phyloP scores from a whole-genome alignment of 176 grass and related monocot species.

The Luzula sylvatica region DNA sequence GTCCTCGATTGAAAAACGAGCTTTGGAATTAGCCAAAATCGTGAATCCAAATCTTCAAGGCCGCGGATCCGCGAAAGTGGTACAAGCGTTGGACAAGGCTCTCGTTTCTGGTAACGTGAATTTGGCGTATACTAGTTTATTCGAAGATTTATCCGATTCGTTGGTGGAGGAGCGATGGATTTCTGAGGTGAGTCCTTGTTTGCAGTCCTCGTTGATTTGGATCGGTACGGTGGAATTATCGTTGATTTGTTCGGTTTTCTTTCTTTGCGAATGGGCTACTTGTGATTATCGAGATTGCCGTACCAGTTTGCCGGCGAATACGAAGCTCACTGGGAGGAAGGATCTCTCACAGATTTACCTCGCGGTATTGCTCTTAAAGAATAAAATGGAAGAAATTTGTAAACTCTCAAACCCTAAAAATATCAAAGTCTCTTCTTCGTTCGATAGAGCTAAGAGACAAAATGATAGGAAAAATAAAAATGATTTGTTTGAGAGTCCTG shows the following conservation, averaged over 20 bases:
- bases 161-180: slow-evolving; percentile 92
- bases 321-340: slow-evolving; percentile 80
- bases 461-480: slow-evolving; percentile 51
- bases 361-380: slow-evolving; percentile 82
- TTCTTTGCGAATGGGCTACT: slow-evolving; percentile 98
- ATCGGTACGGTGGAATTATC: slow-evolving; percentile 73
- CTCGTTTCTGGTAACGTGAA: slow-evolving; percentile 54
- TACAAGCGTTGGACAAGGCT: slow-evolving; percentile 84
- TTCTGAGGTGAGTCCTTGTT: slow-evolving; percentile 85
- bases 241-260: slow-evolving; percentile 93
- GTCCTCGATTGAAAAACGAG: slow-evolving; percentile 67
- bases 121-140: slow-evolving; percentile 65
- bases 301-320: slow-evolving; percentile 34
- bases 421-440: slow-evolving; percentile 36
- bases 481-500: slow-evolving; percentile 78
- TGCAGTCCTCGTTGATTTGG: slow-evolving; percentile 95
- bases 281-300: slow-evolving; percentile 95
- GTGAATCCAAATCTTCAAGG: slow-evolving; percentile 80
- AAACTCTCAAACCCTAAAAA: slow-evolving; percentile 44
- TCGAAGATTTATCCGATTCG: slow-evolving; percentile 89
- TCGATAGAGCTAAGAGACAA: slow-evolving; percentile 35
- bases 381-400: slow-evolving; percentile 79
- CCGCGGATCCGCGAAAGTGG: slow-evolving; percentile 77
- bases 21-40: slow-evolving; percentile 61
- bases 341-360: slow-evolving; percentile 86